phyloP scores from a whole-genome alignment of 192 early-diverging fungal species.

The Entrophospora sp. region DNA sequence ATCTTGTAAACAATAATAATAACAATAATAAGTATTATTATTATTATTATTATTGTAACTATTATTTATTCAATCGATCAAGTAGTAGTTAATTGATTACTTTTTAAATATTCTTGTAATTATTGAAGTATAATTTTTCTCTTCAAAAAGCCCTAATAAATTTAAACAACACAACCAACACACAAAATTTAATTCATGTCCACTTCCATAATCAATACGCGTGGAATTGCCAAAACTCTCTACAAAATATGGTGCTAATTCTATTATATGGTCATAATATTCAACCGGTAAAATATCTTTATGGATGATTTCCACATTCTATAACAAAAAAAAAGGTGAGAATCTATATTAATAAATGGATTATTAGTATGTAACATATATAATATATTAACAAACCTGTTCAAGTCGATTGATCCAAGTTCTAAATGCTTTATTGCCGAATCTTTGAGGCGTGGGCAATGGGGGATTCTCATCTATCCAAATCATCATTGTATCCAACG shows the following conservation, averaged over 20 bases:
- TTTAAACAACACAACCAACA: conserved; percentile 77
- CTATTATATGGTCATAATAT: conserved; percentile 47
- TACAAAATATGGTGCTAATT: conserved; percentile 66
- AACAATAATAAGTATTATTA: not conserved
- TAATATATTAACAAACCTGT: conserved; percentile 23
- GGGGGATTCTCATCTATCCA: conserved; percentile 81
- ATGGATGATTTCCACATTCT: conserved; percentile 27
- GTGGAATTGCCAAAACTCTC: conserved; percentile 78
- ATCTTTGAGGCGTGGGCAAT: conserved; percentile 60
- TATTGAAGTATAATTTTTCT: conserved; percentile 60
- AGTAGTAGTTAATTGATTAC: conserved; percentile 27
- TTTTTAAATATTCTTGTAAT: conserved; percentile 64
- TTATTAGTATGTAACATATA: not conserved
- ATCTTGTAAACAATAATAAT: too few relatives aligned
- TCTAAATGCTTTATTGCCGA: conserved; percentile 91
- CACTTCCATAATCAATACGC: conserved; percentile 94
- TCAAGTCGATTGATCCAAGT: conserved; percentile 55
- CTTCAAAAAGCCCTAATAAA: conserved; percentile 50
- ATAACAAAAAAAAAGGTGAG: not conserved
- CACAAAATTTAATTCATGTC: conserved; percentile 88
- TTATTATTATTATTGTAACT: too few relatives aligned
- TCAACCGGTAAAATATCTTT: conserved; percentile 24
- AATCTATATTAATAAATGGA: not conserved
- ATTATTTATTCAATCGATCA: too few relatives aligned
- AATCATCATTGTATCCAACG: conserved; percentile 56